Evolutionary conservation across 805 yeast species (phyloP), one percentile per base, ranked within the genome.

Genomic region (Yarrowia sp.): DNA sequence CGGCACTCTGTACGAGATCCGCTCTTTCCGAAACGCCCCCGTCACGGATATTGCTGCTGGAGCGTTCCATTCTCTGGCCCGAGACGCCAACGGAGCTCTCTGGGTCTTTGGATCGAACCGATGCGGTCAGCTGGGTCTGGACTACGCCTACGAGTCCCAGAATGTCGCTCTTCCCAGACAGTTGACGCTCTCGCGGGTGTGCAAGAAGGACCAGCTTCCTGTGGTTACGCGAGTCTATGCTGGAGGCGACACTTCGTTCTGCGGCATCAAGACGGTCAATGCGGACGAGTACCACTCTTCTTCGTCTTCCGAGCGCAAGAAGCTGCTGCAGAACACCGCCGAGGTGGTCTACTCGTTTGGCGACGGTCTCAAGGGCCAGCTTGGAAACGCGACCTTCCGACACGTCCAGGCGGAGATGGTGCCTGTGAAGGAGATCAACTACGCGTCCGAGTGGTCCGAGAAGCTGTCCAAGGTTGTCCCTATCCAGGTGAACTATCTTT

Each of bases 101-200:
- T 88, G 87, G 83, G 81, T 90, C 1, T 92, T 94, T 83, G 99
- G 99, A 22, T 82, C 82, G 63, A 93, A 93, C 71, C 78, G 82
- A 3, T 83, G 76, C 71, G 98, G 98, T n/a, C 93, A 94, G 69
- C 77, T 93, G 62, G 97, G 93, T 10, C 78, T 83, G 49, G 84
- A 84, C 7, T 85, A 87, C 51, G 77, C 81, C 21, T 84, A 84
- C 70, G 83, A 83, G 63, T 83, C 87, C 16, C 93, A 87, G 67
- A 76, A 81, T 44, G 78, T 86, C 47, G 82, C 96, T 4, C 82
- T 84, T 38, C 99, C 99, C 2, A 81, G 79, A 44, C 76, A 77
- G 64, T 69, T 86, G 29, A 76, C 77, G 2, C 73, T 82, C 38
- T 68, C 70, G 8, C 72, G 75, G 36, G 78, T 68, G 77, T 70